Evolutionary conservation across 768 basidiomycete species (phyloP).

Genomic region (Cystobasidium onofrii): DNA sequence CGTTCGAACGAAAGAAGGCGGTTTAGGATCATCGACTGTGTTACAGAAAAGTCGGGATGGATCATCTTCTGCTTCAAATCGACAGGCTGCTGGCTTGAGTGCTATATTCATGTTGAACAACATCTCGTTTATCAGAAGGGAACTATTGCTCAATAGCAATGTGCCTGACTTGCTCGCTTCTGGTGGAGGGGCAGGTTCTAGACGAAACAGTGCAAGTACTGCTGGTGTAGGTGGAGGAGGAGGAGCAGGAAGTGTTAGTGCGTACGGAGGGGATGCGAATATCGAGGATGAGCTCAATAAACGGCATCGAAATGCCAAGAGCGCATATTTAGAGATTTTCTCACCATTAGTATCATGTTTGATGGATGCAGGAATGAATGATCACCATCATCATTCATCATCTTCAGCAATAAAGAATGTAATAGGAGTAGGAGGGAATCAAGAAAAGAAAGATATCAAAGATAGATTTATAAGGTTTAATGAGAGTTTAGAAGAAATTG

Average conservation of each 20-base stretch:
- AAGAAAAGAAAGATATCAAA: slow-evolving; percentile 39
- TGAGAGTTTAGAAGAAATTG: slow-evolving; percentile 41
- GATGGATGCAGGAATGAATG: slow-evolving; percentile 39
- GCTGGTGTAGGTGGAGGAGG: neutral
- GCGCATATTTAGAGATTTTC: slow-evolving; percentile 41
- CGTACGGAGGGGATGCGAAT: slow-evolving; percentile 1
- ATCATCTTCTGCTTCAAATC: neutral
- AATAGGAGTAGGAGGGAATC: slow-evolving; percentile 31
- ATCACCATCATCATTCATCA: slow-evolving; percentile 29
- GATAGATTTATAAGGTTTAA: slow-evolving; percentile 42
- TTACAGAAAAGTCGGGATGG: neutral
- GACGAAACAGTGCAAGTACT: slow-evolving; percentile 31
- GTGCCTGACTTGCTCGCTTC: slow-evolving; percentile 36
- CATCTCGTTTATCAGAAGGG: slow-evolving; percentile 39
- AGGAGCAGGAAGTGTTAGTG: slow-evolving; percentile 12
- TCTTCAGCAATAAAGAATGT: slow-evolving; percentile 34
- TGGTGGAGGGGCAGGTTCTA: neutral
- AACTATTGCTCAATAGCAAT: slow-evolving; percentile 35
- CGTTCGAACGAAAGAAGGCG: slow-evolving; percentile 1
- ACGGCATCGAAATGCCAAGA: slow-evolving; percentile 37
- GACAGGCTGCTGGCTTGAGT: slow-evolving; percentile 21
- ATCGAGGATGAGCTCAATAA: slow-evolving; percentile 41
- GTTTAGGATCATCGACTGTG: neutral
- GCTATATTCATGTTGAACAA: slow-evolving; percentile 43
- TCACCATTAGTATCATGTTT: slow-evolving; percentile 38